A percentile compares a stretch with the other conserved stretches of the same genome.
These are phyloP conservation scores for Citrus maxima DNA, from an alignment of 345 rosid species.

Conservation along the genomic window DNA sequence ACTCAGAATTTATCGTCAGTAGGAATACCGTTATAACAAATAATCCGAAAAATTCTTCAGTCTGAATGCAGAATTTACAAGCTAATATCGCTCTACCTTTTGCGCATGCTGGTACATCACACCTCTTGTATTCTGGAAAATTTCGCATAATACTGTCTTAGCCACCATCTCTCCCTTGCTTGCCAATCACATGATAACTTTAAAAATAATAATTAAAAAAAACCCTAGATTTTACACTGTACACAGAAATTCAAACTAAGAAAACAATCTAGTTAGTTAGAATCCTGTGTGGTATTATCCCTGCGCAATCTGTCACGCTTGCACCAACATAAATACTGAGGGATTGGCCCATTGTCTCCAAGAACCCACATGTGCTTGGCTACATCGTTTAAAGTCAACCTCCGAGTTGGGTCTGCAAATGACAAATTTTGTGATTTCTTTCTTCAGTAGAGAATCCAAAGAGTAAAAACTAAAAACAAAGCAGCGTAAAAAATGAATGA, in stretches of 20 bases:
- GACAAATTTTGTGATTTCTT: constrained; percentile 8
- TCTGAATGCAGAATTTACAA: not conserved
- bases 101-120: not conserved
- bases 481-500: not conserved
- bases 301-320: constrained; percentile 43
- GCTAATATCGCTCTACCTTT: not conserved
- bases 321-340: constrained; percentile 79
- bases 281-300: constrained; percentile 17
- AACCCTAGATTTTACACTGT: constrained; percentile 20
- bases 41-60: not conserved
- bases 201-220: not conserved
- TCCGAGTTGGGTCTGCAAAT: constrained; percentile 64
- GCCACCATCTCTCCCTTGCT: not conserved
- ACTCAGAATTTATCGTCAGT: not conserved
- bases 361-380: constrained; percentile 74
- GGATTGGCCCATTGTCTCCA: constrained; percentile 66
- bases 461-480: not conserved
- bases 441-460: not conserved
- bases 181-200: not conserved
- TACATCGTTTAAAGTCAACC: constrained; percentile 71
- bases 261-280: constrained; percentile 23
- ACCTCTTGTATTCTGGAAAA: constrained; percentile 3
- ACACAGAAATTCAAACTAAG: constrained; percentile 22
- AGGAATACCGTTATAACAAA: not conserved
- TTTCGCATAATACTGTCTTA: not conserved